Percentiles rank a stretch among this genome's conserved stretches.
Evolutionary conservation across 495 filamentous ascomycete genomes (phyloP).

Genomic region (Neurospora africana): DNA sequence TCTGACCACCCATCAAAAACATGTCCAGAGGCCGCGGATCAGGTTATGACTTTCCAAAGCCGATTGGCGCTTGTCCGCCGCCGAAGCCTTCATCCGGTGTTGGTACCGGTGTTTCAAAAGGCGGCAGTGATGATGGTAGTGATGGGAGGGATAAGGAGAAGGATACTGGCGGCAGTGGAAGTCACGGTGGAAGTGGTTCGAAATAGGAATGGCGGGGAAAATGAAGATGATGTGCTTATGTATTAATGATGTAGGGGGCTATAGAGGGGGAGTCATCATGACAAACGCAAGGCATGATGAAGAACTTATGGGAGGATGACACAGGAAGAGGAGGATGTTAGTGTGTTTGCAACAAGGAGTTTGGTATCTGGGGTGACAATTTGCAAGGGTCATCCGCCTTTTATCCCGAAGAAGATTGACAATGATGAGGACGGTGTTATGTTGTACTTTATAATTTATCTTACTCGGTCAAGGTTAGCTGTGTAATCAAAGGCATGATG

Average conservation of each 20-base stretch:
- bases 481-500: neutral
- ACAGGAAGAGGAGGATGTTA: neutral
- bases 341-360: neutral
- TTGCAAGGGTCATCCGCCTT: neutral
- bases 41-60: neutral
- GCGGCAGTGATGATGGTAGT: neutral
- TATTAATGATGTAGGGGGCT: neutral
- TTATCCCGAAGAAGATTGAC: neutral
- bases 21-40: neutral
- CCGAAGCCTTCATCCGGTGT: neutral
- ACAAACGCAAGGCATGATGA: neutral
- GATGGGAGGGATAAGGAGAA: neutral
- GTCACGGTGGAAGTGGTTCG: neutral
- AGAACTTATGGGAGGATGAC: neutral
- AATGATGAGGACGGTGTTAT: neutral
- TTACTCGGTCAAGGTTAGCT: neutral
- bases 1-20: neutral
- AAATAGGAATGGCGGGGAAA: neutral
- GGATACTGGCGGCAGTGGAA: neutral
- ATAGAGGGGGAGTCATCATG: neutral
- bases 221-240: neutral
- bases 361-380: neutral
- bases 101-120: neutral
- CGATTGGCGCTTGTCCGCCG: neutral
- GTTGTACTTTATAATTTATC: neutral